phyloP scores from a whole-genome alignment of 106 monocot species.

The Dendrobium catenatum region DNA sequence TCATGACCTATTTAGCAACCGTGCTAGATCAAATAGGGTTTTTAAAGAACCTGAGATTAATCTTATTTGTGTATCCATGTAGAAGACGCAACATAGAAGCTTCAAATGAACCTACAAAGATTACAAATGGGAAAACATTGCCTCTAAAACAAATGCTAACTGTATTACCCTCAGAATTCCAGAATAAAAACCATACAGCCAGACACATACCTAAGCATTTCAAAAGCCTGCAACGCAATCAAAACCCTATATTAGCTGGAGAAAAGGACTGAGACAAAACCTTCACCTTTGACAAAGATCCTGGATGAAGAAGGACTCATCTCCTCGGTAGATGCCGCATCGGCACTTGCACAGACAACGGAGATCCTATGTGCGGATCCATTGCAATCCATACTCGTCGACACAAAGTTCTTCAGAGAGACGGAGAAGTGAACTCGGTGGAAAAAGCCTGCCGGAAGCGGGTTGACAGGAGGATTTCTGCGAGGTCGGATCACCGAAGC shows the following conservation, averaged over 20 bases:
- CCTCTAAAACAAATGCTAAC: neutral
- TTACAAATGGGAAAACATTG: neutral
- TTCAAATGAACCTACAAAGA: no score
- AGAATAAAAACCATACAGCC: neutral
- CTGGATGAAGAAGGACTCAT: neutral
- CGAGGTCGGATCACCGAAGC: neutral
- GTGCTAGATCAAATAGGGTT: no score
- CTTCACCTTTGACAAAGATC: slow-evolving; percentile 6
- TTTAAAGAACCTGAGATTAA: neutral
- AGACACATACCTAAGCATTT: neutral
- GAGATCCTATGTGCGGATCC: neutral
- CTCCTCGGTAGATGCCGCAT: neutral
- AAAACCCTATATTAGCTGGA: neutral
- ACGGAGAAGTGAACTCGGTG: neutral
- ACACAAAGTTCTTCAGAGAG: neutral
- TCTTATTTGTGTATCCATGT: neutral
- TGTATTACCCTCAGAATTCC: no score
- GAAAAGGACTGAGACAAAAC: neutral
- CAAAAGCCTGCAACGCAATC: neutral
- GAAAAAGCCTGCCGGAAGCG: neutral
- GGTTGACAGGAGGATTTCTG: neutral
- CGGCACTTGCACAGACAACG: neutral
- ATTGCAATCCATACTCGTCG: neutral
- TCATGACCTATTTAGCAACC: no score
- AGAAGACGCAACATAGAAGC: neutral